Conservation (phyloP, 495 filamentous ascomycete genomes). For the Trichocladium uniseriatum region DNA sequence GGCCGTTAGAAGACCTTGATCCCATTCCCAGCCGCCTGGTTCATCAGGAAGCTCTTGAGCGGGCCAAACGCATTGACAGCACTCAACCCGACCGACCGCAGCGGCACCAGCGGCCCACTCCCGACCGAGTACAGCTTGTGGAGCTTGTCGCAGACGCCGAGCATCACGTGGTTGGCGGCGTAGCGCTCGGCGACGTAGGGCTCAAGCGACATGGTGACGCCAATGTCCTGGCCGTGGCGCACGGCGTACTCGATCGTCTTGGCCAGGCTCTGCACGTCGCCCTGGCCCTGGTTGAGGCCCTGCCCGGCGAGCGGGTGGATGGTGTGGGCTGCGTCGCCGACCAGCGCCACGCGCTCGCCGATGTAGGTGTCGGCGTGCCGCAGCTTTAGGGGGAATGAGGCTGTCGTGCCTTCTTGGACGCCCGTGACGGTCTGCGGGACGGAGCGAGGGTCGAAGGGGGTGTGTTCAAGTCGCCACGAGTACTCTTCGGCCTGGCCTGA, state of each 20-base stretch:
- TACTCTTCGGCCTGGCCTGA: constrained; percentile 65
- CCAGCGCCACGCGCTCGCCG: constrained; percentile 73
- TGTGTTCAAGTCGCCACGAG: constrained; percentile 69
- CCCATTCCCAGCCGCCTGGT: constrained; percentile 64
- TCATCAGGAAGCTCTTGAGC: constrained; percentile 83
- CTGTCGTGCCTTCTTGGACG: constrained; percentile 72
- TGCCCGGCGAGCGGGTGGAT: constrained; percentile 92
- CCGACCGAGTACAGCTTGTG: constrained; percentile 82
- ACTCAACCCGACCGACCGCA: constrained; percentile 66
- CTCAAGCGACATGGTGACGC: constrained; percentile 61
- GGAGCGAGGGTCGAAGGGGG: constrained; percentile 36
- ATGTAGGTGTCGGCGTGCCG: constrained; percentile 89
- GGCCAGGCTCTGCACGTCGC: constrained; percentile 69
- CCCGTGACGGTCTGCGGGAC: constrained; percentile 46
- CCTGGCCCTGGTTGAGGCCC: constrained; percentile 87
- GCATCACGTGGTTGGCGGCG: constrained; percentile 69
- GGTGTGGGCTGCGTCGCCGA: constrained; percentile 92
- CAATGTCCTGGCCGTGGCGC: constrained; percentile 71
- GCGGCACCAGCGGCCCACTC: constrained; percentile 63
- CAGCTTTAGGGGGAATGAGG: constrained; percentile 83
- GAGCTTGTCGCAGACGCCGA: constrained; percentile 86
- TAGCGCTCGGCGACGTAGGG: constrained; percentile 71
- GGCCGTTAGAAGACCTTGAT: constrained; percentile 38
- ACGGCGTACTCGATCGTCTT: constrained; percentile 68
- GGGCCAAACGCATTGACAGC: constrained; percentile 67